A percentile compares a stretch with the other conserved stretches of the same genome.
Evolutionary conservation across 345 rosid species (phyloP).

Genomic region (Trapa incisa): DNA sequence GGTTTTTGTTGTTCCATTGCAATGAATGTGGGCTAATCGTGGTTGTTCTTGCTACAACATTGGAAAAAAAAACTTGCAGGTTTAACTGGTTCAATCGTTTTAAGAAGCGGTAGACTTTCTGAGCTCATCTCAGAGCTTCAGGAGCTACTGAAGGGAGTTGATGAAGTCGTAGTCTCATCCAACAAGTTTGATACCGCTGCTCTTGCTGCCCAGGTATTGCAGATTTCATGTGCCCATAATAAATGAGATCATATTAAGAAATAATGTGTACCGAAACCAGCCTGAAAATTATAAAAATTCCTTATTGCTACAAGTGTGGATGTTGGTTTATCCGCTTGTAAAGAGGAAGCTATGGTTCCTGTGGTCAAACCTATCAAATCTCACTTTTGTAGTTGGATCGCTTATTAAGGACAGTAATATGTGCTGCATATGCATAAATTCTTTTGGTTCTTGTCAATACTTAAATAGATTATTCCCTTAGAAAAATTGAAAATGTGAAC

Average conservation of each 20-base stretch:
- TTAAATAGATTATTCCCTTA: no score
- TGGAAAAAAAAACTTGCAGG: conserved; percentile 26
- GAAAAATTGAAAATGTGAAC: no score
- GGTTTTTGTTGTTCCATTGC: background rate
- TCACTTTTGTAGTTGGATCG: no score
- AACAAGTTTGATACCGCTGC: conserved; percentile 46
- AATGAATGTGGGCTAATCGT: background rate
- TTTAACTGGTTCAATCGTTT: conserved; percentile 56
- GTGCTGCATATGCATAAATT: no score
- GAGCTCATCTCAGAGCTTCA: conserved; percentile 75
- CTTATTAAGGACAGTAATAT: no score
- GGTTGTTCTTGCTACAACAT: background rate
- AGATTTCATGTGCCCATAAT: background rate
- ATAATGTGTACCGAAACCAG: background rate
- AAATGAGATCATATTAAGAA: background rate
- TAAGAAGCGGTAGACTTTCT: conserved; percentile 62
- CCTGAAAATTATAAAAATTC: background rate
- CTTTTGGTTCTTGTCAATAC: no score
- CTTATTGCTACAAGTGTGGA: background rate
- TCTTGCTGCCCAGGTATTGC: conserved; percentile 70
- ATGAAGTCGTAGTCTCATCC: conserved; percentile 40
- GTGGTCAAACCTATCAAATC: no score
- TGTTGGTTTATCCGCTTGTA: background rate
- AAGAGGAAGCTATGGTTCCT: no score
- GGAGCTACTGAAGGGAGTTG: conserved; percentile 60